A percentile compares a stretch with the other conserved stretches of the same genome.
These are phyloP conservation scores for Mycosphaerella sp. DNA, from an alignment of 2,329 filamentous ascomycete species.

Conservation along the genomic window DNA sequence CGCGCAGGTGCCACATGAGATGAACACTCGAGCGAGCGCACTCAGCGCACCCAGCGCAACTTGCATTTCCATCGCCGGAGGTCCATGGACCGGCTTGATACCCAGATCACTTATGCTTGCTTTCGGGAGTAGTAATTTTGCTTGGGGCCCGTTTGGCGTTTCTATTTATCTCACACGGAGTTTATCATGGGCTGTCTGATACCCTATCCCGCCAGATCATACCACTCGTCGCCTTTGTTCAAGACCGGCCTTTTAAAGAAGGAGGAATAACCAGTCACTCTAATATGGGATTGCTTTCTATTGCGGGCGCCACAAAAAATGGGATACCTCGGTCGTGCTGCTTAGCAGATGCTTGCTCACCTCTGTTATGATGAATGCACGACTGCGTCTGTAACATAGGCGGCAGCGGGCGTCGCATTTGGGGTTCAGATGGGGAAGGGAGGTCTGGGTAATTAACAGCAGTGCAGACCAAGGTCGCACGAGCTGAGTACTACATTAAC, in stretches of 20 bases:
- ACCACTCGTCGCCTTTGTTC: slow-evolving; percentile 21
- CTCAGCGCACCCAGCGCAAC: not conserved
- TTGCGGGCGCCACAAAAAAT: slow-evolving; percentile 12
- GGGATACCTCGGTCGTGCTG: slow-evolving; percentile 6
- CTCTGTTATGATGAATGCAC: slow-evolving; percentile 16
- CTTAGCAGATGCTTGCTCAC: slow-evolving; percentile 2
- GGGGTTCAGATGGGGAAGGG: slow-evolving; percentile 2
- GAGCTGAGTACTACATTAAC: not conserved
- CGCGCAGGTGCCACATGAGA: not conserved
- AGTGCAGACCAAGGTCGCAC: not conserved
- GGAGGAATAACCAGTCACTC: slow-evolving; percentile 13
- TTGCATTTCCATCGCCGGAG: slow-evolving; percentile 22
- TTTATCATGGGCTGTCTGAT: slow-evolving; percentile 16
- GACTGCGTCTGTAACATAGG: slow-evolving; percentile 18
- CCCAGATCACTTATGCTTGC: slow-evolving; percentile 21
- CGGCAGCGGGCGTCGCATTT: slow-evolving; percentile 9
- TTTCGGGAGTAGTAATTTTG: slow-evolving; percentile 15
- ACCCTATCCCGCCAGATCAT: slow-evolving; percentile 9
- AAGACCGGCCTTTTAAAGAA: slow-evolving; percentile 10
- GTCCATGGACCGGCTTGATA: slow-evolving; percentile 25
- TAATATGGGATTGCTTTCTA: slow-evolving; percentile 11
- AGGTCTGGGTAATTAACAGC: not conserved
- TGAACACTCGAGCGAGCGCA: not conserved
- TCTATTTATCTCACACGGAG: slow-evolving; percentile 10
- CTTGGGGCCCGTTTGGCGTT: slow-evolving; percentile 15